Evolutionary conservation across 352 stramenopile species (phyloP).

Genomic region (Phytophthora citrophthora): DNA sequence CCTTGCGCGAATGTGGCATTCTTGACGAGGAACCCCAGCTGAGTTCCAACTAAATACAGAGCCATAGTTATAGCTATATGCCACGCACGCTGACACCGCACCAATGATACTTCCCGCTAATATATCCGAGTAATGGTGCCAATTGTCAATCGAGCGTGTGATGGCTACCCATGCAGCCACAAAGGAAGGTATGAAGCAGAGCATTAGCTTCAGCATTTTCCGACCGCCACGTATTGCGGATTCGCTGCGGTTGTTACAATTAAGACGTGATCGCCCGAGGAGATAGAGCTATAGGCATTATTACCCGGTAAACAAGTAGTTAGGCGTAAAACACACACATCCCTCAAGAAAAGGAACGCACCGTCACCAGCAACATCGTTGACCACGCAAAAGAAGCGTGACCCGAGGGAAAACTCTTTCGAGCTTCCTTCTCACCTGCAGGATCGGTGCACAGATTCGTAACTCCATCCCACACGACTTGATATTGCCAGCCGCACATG

Average conservation of each 20-base stretch:
- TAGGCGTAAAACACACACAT: background rate
- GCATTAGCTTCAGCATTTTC: constrained; percentile 71
- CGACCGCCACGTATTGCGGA: constrained; percentile 47
- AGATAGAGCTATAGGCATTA: constrained; percentile 62
- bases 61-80: constrained; percentile 69
- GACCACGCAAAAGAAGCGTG: constrained; percentile 75
- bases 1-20: constrained; percentile 13
- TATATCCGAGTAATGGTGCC: constrained; percentile 83
- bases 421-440: constrained; percentile 60
- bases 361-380: constrained; percentile 77
- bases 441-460: constrained; percentile 59
- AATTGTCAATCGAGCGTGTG: constrained; percentile 80
- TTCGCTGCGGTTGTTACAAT: constrained; percentile 47
- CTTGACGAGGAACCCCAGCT: constrained; percentile 50
- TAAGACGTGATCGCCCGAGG: constrained; percentile 63
- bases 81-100: constrained; percentile 39
- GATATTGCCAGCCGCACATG: constrained; percentile 80
- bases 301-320: background rate
- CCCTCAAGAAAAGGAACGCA: background rate
- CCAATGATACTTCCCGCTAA: constrained; percentile 69
- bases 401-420: constrained; percentile 74
- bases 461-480: constrained; percentile 67
- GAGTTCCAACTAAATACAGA: constrained; percentile 61
- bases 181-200: constrained; percentile 69
- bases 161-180: constrained; percentile 71